Evolutionary conservation across 2,329 filamentous ascomycete species (phyloP), one percentile per base, ranked within the genome.

Genomic region (Thelonectria discophora): DNA sequence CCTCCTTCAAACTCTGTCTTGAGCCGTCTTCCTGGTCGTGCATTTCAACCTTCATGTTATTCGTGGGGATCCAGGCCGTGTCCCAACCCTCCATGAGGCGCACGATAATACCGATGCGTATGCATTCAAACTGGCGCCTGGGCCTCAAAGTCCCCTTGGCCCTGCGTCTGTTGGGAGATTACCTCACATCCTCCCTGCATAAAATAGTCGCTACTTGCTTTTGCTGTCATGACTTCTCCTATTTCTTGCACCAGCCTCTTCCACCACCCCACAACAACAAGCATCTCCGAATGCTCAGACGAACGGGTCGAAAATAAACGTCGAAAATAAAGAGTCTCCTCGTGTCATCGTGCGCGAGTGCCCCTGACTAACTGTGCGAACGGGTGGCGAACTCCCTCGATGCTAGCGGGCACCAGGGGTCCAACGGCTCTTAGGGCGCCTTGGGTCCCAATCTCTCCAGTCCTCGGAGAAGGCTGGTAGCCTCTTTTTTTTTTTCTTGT

Each of bases 101-200:
- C 66, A 59, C 53, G 50, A 60, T 34, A 13, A 60, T 60, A 48
- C 32, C 54, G 60, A 57, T 60, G 47, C 52, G 27, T 34, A 34
- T 13, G 32, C 9, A 11, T 3, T n/a, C n/a, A n/a, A 45, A 45
- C 57, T 42, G 45, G 55, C 40, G 59, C 48, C 52, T 54, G 54
- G 62, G 51, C 64, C 60, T 68, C 11, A 3, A 34, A 34, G 3
- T 5, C 30, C 68, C 69, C 64, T 71, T 69, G 69, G 62, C 58
- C 54, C 48, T 71, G 58, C 67, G 65, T 68, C 67, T 71, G 69
- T 71, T 71, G 69, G 69, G 69, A 71, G 58, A 71, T 71, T 71
- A 69, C 67, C 62, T 50, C 60, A 62, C 52, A n/a, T 46, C 39
- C 57, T 60, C 58, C 66, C 61, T 71, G 69, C 69, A 70, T 71